phyloP scores from a whole-genome alignment of 208 protist genomes.

The Trypanosoma melophagium region DNA sequence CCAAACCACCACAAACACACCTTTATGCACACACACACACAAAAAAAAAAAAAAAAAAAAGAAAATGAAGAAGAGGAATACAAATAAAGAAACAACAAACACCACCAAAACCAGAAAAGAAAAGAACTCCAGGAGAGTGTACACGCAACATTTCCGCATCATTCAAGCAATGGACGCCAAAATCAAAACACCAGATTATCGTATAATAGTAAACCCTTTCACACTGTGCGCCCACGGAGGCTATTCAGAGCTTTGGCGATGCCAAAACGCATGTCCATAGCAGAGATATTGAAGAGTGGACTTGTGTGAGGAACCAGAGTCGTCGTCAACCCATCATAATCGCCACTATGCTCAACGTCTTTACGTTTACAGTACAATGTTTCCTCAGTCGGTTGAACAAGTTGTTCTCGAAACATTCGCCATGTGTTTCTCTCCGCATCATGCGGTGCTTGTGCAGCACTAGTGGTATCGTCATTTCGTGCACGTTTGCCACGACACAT shows the following conservation, averaged over 20 bases:
- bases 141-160: no score
- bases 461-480: not conserved
- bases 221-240: not conserved
- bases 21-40: not conserved
- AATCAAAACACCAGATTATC: not conserved
- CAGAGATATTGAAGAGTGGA: constrained; percentile 34
- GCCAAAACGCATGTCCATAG: constrained; percentile 56
- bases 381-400: not conserved
- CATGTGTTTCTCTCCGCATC: constrained; percentile 11
- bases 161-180: no score
- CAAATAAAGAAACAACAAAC: no score
- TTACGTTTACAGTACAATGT: not conserved
- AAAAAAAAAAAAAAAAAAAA: not conserved
- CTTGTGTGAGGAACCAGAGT: constrained; percentile 15
- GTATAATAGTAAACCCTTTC: not conserved
- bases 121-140: not conserved
- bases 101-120: not conserved
- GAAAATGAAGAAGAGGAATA: no score
- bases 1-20: not conserved
- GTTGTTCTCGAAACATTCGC: constrained; percentile 16
- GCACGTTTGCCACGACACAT: no score
- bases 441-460: not conserved
- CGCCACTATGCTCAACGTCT: not conserved
- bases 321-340: not conserved
- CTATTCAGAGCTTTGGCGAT: constrained; percentile 26